A percentile compares a stretch with the other conserved stretches of the same genome.
Evolutionary conservation across 768 basidiomycete species (phyloP).

Genomic region (Filobasidium floriforme): DNA sequence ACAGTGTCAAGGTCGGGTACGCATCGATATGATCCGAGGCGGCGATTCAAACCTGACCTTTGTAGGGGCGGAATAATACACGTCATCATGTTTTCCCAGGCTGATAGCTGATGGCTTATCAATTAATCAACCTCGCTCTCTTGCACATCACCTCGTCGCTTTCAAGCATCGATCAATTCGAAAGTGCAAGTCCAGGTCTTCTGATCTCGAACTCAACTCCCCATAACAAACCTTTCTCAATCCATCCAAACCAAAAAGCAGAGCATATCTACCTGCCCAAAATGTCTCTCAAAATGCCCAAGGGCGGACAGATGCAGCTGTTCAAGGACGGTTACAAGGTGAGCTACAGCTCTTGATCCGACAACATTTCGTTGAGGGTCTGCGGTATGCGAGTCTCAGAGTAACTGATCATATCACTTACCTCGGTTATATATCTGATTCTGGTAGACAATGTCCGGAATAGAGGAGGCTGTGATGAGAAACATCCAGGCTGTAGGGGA

Average conservation of each 20-base stretch:
- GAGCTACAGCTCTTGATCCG: too few species aligned
- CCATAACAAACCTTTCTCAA: background rate
- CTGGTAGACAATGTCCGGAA: slow-evolving; percentile 61
- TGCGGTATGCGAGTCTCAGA: background rate
- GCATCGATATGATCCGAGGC: too few species aligned
- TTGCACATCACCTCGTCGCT: background rate
- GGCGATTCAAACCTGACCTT: too few species aligned
- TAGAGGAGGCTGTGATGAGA: slow-evolving; percentile 94
- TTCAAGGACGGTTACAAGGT: slow-evolving; percentile 99
- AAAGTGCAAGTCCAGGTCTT: too few species aligned
- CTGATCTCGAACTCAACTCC: too few species aligned
- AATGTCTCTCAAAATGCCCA: slow-evolving; percentile 93
- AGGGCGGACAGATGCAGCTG: slow-evolving; percentile 74
- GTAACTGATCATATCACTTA: background rate
- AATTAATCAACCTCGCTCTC: too few species aligned
- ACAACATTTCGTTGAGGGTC: background rate
- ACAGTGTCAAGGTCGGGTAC: too few species aligned
- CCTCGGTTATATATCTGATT: background rate
- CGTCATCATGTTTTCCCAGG: too few species aligned
- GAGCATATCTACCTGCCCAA: slow-evolving; percentile 4
- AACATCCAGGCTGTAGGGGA: slow-evolving; percentile 96
- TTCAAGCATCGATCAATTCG: too few species aligned
- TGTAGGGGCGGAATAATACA: too few species aligned
- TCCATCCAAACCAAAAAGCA: background rate
- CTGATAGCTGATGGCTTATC: too few species aligned